phyloP scores from a whole-genome alignment of 768 basidiomycete genomes.

The Suillus lakei region DNA sequence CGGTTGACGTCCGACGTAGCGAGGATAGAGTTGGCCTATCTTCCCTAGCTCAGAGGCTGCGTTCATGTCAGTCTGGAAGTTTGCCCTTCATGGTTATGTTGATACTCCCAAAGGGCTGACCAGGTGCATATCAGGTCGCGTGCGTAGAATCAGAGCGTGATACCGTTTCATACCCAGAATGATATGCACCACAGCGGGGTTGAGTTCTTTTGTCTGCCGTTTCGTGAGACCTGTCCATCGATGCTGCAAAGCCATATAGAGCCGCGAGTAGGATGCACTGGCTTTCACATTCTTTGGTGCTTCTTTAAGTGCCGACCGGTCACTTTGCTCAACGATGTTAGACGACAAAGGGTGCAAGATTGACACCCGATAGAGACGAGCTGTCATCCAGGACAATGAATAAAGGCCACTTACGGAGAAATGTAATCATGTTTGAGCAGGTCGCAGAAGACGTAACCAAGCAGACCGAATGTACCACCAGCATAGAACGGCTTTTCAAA shows the following conservation, averaged over 20 bases:
- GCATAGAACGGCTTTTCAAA: constrained; percentile 83
- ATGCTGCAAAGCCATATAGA: constrained; percentile 66
- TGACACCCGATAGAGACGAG: constrained; percentile 11
- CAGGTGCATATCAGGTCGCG: constrained; percentile 2
- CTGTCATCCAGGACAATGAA: constrained; percentile 2
- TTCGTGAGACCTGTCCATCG: constrained; percentile 73
- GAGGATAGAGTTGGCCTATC: constrained; percentile 69
- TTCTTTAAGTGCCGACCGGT: constrained; percentile 65
- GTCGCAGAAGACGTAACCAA: constrained; percentile 96
- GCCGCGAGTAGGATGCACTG: constrained; percentile 65
- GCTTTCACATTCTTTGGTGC: constrained; percentile 62
- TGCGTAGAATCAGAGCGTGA: constrained; percentile 1
- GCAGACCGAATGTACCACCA: constrained; percentile 89
- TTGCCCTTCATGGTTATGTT: constrained; percentile 57
- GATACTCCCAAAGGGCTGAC: constrained; percentile 85
- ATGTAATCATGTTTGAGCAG: constrained; percentile 87
- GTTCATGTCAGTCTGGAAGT: constrained; percentile 57
- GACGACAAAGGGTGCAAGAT: constrained; percentile 3
- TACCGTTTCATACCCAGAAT: constrained; percentile 61
- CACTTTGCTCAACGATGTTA: constrained; percentile 44
- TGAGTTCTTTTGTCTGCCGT: constrained; percentile 82
- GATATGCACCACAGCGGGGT: constrained; percentile 72
- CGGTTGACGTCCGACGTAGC: constrained; percentile 69
- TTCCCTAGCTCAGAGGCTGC: constrained; percentile 60
- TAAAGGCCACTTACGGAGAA: constrained; percentile 62